Evolutionary conservation across 2,329 filamentous ascomycete genomes (phyloP).

Genomic region (Sporothrix schenckii): DNA sequence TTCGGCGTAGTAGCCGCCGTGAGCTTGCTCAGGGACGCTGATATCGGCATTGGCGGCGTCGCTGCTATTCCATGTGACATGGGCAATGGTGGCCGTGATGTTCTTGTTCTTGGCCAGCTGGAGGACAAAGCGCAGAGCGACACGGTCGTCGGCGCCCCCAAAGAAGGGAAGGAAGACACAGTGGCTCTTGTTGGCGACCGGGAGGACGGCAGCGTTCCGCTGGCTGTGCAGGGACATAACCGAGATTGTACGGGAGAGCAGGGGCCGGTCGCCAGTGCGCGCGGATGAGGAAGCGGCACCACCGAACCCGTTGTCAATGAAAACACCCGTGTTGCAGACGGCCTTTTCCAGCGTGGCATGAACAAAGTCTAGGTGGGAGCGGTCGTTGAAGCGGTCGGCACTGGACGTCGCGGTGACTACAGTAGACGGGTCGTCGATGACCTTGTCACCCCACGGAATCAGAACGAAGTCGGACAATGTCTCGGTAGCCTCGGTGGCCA

Average conservation of each 20-base stretch:
- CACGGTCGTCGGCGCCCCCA: slow-evolving; percentile 78
- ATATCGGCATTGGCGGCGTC: slow-evolving; percentile 29
- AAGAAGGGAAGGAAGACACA: slow-evolving; percentile 88
- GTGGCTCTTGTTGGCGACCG: slow-evolving; percentile 69
- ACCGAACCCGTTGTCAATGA: slow-evolving; percentile 69
- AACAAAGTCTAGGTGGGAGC: slow-evolving; percentile 74
- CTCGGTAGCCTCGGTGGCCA: slow-evolving; percentile 70
- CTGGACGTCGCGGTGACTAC: slow-evolving; percentile 48
- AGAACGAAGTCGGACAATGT: slow-evolving; percentile 74
- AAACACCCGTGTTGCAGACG: slow-evolving; percentile 71
- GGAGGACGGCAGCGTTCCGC: slow-evolving; percentile 59
- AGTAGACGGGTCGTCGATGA: slow-evolving; percentile 64
- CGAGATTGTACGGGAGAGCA: slow-evolving; percentile 55
- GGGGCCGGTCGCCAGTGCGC: slow-evolving; percentile 44
- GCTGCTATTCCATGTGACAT: slow-evolving; percentile 49
- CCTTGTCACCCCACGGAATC: slow-evolving; percentile 85
- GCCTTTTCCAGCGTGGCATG: slow-evolving; percentile 65
- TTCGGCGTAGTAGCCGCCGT: background rate
- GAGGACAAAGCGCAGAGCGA: slow-evolving; percentile 77
- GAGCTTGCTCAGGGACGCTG: slow-evolving; percentile 18
- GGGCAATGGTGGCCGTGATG: slow-evolving; percentile 75
- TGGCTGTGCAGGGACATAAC: slow-evolving; percentile 62
- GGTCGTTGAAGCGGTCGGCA: slow-evolving; percentile 63
- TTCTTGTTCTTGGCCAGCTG: slow-evolving; percentile 80
- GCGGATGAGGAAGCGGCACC: slow-evolving; percentile 35